phyloP scores from a whole-genome alignment of 805 yeast species.

The Nakazawaea ishiwadae region DNA sequence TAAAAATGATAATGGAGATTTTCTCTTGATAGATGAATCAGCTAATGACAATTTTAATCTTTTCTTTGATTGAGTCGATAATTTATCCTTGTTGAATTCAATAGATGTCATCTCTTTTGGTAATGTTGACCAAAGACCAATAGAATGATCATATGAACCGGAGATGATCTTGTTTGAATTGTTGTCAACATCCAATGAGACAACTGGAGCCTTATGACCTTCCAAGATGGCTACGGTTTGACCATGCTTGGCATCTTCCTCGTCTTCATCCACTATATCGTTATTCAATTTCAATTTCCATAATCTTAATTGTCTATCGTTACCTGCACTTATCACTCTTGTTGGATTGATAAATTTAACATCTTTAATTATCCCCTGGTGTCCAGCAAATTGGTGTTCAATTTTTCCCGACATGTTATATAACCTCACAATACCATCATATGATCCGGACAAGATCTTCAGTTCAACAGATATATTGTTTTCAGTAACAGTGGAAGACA shows the following conservation, averaged over 20 bases:
- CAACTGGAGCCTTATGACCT: slow-evolving; percentile 90
- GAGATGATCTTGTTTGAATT: slow-evolving; percentile 64
- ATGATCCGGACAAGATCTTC: slow-evolving; percentile 79
- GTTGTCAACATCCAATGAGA: slow-evolving; percentile 57
- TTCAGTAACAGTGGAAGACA: slow-evolving; percentile 25
- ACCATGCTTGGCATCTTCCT: slow-evolving; percentile 45
- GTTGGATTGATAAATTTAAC: slow-evolving; percentile 76
- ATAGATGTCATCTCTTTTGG: slow-evolving; percentile 75
- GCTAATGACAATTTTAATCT: slow-evolving; percentile 78
- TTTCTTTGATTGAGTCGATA: slow-evolving; percentile 79
- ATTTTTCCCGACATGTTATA: slow-evolving; percentile 81
- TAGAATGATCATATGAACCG: slow-evolving; percentile 73
- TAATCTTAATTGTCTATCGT: slow-evolving; percentile 81
- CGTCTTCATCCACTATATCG: slow-evolving; percentile 29
- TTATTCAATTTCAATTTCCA: slow-evolving; percentile 64
- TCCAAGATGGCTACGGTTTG: slow-evolving; percentile 80
- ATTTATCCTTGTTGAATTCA: slow-evolving; percentile 37
- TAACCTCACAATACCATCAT: slow-evolving; percentile 90
- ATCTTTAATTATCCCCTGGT: slow-evolving; percentile 78
- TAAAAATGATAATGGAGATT: slow-evolving; percentile 74
- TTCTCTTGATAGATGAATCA: slow-evolving; percentile 70
- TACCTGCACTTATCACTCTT: slow-evolving; percentile 78
- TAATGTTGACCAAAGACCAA: slow-evolving; percentile 87
- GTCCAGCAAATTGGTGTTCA: slow-evolving; percentile 79
- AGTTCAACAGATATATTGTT: slow-evolving; percentile 39